These are phyloP conservation scores for Pseudopyricularia javanii DNA, from an alignment of 2,329 filamentous ascomycete genomes.

Conservation along the genomic window DNA sequence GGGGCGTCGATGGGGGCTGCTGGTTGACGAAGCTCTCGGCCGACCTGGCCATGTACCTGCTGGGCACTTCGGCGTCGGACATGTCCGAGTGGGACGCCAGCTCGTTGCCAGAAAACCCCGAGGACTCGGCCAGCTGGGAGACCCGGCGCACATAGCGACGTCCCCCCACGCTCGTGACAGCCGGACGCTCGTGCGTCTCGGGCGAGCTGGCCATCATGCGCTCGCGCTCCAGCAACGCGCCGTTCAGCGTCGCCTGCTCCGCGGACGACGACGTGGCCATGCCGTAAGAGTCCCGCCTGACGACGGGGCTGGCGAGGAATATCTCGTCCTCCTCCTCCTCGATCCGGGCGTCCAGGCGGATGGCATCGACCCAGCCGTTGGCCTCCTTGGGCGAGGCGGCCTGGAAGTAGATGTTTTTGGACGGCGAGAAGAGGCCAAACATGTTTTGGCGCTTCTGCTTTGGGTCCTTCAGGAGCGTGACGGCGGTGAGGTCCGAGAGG, in stretches of 20 bases:
- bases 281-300: conserved; percentile 32
- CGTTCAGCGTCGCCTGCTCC: conserved; percentile 6
- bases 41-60: conserved; percentile 33
- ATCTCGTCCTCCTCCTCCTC: conserved; percentile 84
- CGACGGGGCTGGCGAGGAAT: conserved; percentile 55
- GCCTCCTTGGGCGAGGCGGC: conserved; percentile 62
- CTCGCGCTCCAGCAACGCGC: conserved; percentile 21
- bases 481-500: conserved; percentile 81
- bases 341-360: conserved; percentile 68
- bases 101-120: conserved; percentile 49
- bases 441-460: conserved; percentile 79
- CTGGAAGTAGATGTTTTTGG: conserved; percentile 85
- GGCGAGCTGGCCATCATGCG: conserved; percentile 46
- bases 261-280: conserved; percentile 5
- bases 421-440: conserved; percentile 85
- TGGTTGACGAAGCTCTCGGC: conserved; percentile 34
- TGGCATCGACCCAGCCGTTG: conserved; percentile 73
- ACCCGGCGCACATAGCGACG: conserved; percentile 29
- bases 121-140: conserved; percentile 54
- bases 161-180: conserved; percentile 8
- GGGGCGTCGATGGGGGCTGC: conserved; percentile 20
- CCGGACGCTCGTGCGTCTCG: conserved; percentile 37
- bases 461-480: conserved; percentile 76
- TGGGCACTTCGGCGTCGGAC: conserved; percentile 53
- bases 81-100: conserved; percentile 77